Conservation (phyloP, 177 flowering plant species). For the Vitis hybrid region DNA sequence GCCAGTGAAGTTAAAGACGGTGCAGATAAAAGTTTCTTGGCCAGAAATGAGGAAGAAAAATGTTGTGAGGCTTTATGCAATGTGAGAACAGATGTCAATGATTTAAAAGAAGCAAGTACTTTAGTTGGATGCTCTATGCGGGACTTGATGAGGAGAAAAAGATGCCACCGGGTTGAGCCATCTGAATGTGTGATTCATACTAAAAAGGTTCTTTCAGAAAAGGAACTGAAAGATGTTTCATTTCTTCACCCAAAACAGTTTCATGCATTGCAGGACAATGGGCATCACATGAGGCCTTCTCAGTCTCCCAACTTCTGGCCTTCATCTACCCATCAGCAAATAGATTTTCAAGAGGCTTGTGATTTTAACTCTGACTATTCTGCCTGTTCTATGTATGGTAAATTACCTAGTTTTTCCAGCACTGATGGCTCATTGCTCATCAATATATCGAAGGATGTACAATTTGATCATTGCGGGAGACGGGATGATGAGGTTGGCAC, state of each 20-base stretch:
- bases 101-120: slow-evolving; percentile 24
- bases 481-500: slow-evolving; percentile 1
- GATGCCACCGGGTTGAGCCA: slow-evolving; percentile 38
- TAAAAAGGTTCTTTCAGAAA: slow-evolving; percentile 17
- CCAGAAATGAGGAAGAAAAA: slow-evolving; percentile 19
- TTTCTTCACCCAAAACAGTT: slow-evolving; percentile 21
- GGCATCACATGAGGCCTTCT: slow-evolving; percentile 10
- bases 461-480: neutral
- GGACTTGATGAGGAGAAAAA: slow-evolving; percentile 91
- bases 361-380: slow-evolving; percentile 1
- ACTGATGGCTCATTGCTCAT: neutral
- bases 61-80: slow-evolving; percentile 13
- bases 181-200: slow-evolving; percentile 31
- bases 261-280: slow-evolving; percentile 12
- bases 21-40: slow-evolving; percentile 14
- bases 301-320: slow-evolving; percentile 11
- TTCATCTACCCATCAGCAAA: slow-evolving; percentile 4
- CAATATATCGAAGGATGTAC: neutral
- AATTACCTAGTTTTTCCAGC: neutral
- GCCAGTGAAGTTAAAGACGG: slow-evolving; percentile 18
- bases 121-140: slow-evolving; percentile 56
- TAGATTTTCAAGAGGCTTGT: slow-evolving; percentile 12
- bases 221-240: slow-evolving; percentile 7
- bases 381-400: slow-evolving; percentile 1
- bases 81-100: slow-evolving; percentile 11